These are phyloP conservation scores for Coriolopsis trogii DNA, from an alignment of 1,284 basidiomycete genomes.

Conservation along the genomic window DNA sequence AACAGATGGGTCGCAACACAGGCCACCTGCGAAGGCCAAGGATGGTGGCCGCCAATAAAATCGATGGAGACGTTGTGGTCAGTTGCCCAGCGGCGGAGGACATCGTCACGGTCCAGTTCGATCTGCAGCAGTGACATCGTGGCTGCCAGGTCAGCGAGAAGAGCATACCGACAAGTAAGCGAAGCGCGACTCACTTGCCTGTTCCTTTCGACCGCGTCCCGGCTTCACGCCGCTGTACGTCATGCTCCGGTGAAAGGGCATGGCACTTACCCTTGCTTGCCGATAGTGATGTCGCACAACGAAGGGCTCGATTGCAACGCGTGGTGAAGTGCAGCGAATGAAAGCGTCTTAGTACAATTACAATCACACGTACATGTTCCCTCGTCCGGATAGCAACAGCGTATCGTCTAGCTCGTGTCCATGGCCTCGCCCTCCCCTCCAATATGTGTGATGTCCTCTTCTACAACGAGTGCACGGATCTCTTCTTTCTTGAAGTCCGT, in stretches of 20 bases:
- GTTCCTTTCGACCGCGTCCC: background rate
- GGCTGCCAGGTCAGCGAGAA: constrained; percentile 2
- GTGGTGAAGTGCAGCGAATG: background rate
- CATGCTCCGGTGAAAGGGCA: background rate
- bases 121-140: constrained; percentile 11
- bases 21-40: constrained; percentile 3
- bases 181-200: constrained; percentile 7
- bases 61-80: constrained; percentile 10
- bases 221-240: constrained; percentile 1
- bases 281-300: too few species aligned
- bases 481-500: constrained; percentile 87
- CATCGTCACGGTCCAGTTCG: background rate
- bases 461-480: constrained; percentile 71
- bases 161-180: background rate
- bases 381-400: background rate
- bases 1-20: background rate
- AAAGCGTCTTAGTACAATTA: constrained; percentile 19
- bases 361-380: constrained; percentile 14
- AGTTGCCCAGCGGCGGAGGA: constrained; percentile 3
- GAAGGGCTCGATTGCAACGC: too few species aligned
- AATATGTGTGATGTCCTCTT: constrained; percentile 64
- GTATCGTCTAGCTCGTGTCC: constrained; percentile 51
- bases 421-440: constrained; percentile 58
- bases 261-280: background rate
- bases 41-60: background rate